Percentiles rank a stretch among this genome's conserved stretches.
These are phyloP conservation scores for Cardiospermum halicacabum DNA, from an alignment of 345 rosid species.

Conservation along the genomic window DNA sequence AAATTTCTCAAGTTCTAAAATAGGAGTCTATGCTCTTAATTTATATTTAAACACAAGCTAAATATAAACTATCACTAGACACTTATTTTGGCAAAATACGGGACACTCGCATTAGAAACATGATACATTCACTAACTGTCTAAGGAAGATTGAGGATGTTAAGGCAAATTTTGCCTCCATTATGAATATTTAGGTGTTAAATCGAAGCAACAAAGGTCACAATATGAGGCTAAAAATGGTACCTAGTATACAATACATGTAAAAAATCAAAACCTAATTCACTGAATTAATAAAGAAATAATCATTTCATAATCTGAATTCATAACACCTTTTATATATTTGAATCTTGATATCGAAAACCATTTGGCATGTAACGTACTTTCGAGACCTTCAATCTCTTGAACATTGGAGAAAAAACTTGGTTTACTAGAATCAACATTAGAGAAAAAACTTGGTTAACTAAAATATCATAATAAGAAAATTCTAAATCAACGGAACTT, in stretches of 20 bases:
- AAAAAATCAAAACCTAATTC: not conserved
- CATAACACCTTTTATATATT: slow-evolving; percentile 64
- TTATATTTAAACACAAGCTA: no score
- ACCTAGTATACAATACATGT: slow-evolving; percentile 27
- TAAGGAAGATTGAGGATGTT: slow-evolving; percentile 90
- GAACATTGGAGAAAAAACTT: not conserved
- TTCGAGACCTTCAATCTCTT: slow-evolving; percentile 73
- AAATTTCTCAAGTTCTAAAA: not conserved
- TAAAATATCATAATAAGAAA: not conserved
- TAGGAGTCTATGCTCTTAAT: no score
- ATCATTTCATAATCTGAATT: not conserved
- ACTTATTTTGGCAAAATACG: not conserved
- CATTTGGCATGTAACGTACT: slow-evolving; percentile 72
- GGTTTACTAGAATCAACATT: no score
- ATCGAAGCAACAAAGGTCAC: slow-evolving; percentile 71
- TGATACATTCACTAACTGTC: slow-evolving; percentile 37
- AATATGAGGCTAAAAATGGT: slow-evolving; percentile 84
- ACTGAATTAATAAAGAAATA: not conserved
- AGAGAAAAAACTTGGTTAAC: not conserved
- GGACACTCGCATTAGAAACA: not conserved
- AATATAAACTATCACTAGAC: no score
- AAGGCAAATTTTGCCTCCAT: slow-evolving; percentile 82
- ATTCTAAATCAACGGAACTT: slow-evolving; percentile 10
- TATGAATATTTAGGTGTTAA: slow-evolving; percentile 80
- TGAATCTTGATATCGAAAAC: slow-evolving; percentile 59